Evolutionary conservation across 1,139 yeast genomes (phyloP).

Genomic region (Hansenula anomala): DNA sequence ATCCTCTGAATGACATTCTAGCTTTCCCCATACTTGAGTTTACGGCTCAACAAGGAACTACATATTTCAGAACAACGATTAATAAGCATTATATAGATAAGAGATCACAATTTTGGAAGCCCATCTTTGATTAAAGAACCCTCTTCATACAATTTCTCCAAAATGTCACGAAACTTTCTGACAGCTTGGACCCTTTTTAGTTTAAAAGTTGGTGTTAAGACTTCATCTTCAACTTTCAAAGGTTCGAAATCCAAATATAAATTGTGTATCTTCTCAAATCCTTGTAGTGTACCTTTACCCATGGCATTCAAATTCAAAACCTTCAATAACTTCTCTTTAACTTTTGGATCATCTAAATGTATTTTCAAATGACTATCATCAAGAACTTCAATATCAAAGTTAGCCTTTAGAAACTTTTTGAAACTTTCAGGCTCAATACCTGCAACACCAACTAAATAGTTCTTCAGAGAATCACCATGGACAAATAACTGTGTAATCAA

Average conservation of each 20-base stretch:
- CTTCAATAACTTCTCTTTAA: slow-evolving; percentile 26
- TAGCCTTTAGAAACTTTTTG: neutral
- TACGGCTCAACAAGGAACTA: too few species aligned
- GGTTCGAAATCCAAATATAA: slow-evolving; percentile 42
- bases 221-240: slow-evolving; percentile 41
- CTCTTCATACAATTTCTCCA: slow-evolving; percentile 47
- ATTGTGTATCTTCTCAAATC: slow-evolving; percentile 46
- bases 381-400: slow-evolving; percentile 1
- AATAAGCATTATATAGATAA: too few species aligned
- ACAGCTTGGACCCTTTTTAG: slow-evolving; percentile 44
- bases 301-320: slow-evolving; percentile 27
- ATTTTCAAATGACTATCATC: slow-evolving; percentile 15
- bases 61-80: too few species aligned
- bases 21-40: too few species aligned
- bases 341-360: slow-evolving; percentile 20
- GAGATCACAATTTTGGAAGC: too few species aligned
- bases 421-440: slow-evolving; percentile 36
- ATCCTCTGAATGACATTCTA: too few species aligned
- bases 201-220: slow-evolving; percentile 51
- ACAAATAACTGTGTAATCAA: slow-evolving; percentile 41
- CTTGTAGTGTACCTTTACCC: slow-evolving; percentile 17
- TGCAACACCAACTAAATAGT: slow-evolving; percentile 47
- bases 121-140: slow-evolving; percentile 26
- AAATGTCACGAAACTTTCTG: slow-evolving; percentile 36
- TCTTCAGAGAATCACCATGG: slow-evolving; percentile 49